Conservation (phyloP, 2,329 filamentous ascomycete species). For the Thelonectria olida region DNA sequence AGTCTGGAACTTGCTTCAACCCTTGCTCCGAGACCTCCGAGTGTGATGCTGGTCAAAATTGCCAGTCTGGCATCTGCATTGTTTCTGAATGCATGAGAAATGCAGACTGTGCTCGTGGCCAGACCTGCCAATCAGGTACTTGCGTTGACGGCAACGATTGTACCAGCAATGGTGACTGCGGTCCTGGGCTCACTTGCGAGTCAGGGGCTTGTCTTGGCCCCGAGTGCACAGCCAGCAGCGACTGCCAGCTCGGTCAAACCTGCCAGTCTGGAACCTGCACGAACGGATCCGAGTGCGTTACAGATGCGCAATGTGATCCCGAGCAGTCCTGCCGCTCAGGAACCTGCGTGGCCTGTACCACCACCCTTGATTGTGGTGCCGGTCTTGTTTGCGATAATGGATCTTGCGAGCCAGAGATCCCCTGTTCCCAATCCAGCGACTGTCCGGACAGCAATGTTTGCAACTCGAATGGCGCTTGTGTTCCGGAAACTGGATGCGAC, state of each 20-base stretch:
- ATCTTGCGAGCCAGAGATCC: background rate
- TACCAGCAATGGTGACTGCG: background rate
- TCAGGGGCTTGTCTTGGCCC: too few relatives aligned
- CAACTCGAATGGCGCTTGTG: background rate
- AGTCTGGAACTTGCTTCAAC: background rate
- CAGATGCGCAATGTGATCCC: too few relatives aligned
- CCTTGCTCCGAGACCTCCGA: background rate
- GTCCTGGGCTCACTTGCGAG: conserved; percentile 1
- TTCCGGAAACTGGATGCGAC: background rate
- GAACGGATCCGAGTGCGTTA: too few relatives aligned
- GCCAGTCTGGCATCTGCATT: background rate
- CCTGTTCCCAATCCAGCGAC: background rate
- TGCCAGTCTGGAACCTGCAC: too few relatives aligned
- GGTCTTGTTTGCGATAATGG: conserved; percentile 1
- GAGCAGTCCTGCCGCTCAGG: too few relatives aligned
- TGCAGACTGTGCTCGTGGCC: background rate
- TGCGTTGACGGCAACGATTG: background rate
- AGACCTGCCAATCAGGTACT: background rate
- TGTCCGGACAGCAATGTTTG: background rate
- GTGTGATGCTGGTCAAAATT: background rate
- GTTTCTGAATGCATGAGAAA: background rate
- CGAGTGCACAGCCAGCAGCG: too few relatives aligned
- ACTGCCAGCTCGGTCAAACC: too few relatives aligned
- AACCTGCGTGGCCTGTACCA: too few relatives aligned
- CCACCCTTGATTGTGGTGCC: too few relatives aligned